A percentile compares a stretch with the other conserved stretches of the same genome.
phyloP scores from a whole-genome alignment of 495 filamentous ascomycete species.

The Aspergillus sparsus region DNA sequence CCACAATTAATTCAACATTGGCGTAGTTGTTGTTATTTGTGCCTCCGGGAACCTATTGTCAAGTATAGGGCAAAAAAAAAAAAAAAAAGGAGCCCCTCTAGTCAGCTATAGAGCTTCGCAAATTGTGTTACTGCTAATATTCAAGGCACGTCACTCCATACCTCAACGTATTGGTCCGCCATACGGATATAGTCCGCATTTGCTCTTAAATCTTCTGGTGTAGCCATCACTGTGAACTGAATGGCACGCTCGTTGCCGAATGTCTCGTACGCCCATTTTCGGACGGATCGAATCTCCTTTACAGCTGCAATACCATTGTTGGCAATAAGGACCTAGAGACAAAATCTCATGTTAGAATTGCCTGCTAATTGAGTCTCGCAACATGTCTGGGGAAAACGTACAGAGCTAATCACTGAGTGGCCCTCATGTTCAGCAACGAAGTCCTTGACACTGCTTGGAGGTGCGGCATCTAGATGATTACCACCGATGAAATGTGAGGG shows the following conservation, averaged over 20 bases:
- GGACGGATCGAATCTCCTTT: conserved; percentile 96
- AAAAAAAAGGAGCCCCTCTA: background rate
- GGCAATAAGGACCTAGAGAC: conserved; percentile 85
- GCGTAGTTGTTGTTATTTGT: conserved; percentile 99
- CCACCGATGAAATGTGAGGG: conserved; percentile 95
- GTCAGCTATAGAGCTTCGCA: background rate
- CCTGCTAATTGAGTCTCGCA: background rate
- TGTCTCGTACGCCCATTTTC: conserved; percentile 99
- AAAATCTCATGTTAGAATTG: background rate
- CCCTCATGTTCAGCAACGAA: conserved; percentile 88
- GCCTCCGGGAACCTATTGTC: conserved; percentile 73
- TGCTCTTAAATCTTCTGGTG: conserved; percentile 94
- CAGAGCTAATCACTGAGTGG: conserved; percentile 96
- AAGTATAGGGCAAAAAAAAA: background rate
- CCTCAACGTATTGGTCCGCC: conserved; percentile 99
- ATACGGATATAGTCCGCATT: conserved; percentile 99
- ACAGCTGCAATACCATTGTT: conserved; percentile 99
- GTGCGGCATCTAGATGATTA: conserved; percentile 77
- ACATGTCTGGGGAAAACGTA: conserved; percentile 47
- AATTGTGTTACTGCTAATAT: background rate
- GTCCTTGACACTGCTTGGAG: conserved; percentile 83
- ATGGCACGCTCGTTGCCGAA: conserved; percentile 98
- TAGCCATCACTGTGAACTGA: conserved; percentile 99
- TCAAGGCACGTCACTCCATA: conserved; percentile 34
- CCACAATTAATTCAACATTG: conserved; percentile 98